Evolutionary conservation across 371 early-diverging fungal genomes (phyloP), one percentile per base, ranked within the genome.

Genomic region (Syncephalis plumigaleata): DNA sequence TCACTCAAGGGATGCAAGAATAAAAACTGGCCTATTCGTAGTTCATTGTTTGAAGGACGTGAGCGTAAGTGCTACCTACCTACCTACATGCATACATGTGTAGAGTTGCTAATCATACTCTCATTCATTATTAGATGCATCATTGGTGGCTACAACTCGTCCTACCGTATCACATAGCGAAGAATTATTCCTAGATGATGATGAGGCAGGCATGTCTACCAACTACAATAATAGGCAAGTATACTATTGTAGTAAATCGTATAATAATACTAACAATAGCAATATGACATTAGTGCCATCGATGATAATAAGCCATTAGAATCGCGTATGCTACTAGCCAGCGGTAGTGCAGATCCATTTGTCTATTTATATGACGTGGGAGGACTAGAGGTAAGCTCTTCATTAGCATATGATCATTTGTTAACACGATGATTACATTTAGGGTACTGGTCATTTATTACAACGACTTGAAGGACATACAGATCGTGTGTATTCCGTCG

Each of bases 11-110:
- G 88, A 1, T 79, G 80, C 64, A 81, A 82, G 54, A 87, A 87
- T 61, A 83, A 79, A 44, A 86, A 87, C 55, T 90, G 86, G 86
- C 87, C 91, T 0, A 87, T 90, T 55, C 81, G 79, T 55, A 77
- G 78, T 27, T 77, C 84, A 0, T 86, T 85, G 46, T 81, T 76
- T 50, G 68, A 74, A 23, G 75, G 78, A 26, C 73, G 66, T 57
- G 83, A 83, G 42, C 77, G 83, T 81, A 68, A 48, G 67, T 49
- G 1, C 17, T 2, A 23, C 27, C 15, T 25, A n/a, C n/a, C n/a
- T n/a, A n/a, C n/a, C 3, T 5, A 17, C 3, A 7, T 1, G 15
- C 5, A 36, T 21, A 4, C 15, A 15, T 47, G 11, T 18, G n/a
- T n/a, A n/a, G n/a, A n/a, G n/a, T n/a, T n/a, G n/a, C n/a, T n/a